A percentile compares a stretch with the other conserved stretches of the same genome.
Evolutionary conservation across 2,329 filamentous ascomycete genomes (phyloP).

Genomic region (Claviceps pusilla): DNA sequence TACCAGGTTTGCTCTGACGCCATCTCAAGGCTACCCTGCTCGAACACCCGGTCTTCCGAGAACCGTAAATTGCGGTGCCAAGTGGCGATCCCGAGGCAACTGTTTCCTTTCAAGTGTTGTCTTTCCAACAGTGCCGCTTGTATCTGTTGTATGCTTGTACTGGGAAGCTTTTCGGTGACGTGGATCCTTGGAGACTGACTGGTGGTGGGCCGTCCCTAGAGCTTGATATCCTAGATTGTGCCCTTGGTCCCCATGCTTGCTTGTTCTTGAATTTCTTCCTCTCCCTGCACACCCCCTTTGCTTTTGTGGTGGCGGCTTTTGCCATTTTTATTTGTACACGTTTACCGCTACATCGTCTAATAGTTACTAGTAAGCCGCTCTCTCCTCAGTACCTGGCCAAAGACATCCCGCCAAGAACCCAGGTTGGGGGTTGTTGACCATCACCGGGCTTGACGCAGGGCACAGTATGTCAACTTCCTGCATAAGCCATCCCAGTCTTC

Average conservation of each 20-base stretch:
- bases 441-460: conserved; percentile 4
- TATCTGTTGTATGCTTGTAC: neutral
- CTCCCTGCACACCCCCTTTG: conserved; percentile 1
- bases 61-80: neutral
- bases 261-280: neutral
- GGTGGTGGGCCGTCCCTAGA: neutral
- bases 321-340: neutral
- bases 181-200: neutral
- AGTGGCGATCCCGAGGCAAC: neutral
- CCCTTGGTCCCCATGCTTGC: conserved; percentile 1
- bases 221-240: conserved; percentile 1
- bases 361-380: conserved; percentile 1
- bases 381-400: neutral
- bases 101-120: neutral
- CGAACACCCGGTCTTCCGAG: neutral
- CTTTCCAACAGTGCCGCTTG: neutral
- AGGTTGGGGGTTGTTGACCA: conserved; percentile 1
- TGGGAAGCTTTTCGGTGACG: neutral
- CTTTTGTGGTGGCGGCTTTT: conserved; percentile 4
- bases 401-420: conserved; percentile 1
- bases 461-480: conserved; percentile 10
- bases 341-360: conserved; percentile 1
- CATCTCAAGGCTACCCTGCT: neutral
- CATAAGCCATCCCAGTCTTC: conserved; percentile 17
- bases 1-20: conserved; percentile 1